phyloP scores from a whole-genome alignment of 371 early-diverging fungal genomes.

The Chytridium lagenaria region DNA sequence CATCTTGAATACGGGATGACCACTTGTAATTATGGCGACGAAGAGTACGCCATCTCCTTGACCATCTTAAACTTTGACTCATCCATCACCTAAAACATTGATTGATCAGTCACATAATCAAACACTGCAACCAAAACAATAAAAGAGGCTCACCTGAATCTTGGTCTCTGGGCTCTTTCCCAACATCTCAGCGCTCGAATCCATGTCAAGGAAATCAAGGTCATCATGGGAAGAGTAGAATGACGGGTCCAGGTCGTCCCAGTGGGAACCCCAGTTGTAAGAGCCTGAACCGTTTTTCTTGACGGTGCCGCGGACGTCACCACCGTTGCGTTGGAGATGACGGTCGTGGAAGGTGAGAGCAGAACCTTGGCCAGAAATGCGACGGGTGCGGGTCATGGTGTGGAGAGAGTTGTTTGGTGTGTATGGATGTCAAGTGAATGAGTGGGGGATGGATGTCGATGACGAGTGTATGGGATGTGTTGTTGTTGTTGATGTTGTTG shows the following conservation, averaged over 20 bases:
- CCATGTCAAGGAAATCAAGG: no score
- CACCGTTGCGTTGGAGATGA: constrained; percentile 24
- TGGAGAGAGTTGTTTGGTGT: background rate
- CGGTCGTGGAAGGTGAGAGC: constrained; percentile 12
- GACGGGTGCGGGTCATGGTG: constrained; percentile 18
- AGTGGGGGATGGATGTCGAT: no score
- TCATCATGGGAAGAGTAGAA: background rate
- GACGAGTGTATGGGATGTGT: no score
- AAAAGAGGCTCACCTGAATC: no score
- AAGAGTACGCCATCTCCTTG: constrained; percentile 8
- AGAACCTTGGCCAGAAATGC: background rate
- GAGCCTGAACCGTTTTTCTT: constrained; percentile 18
- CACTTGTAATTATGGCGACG: background rate
- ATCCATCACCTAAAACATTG: background rate
- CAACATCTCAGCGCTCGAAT: no score
- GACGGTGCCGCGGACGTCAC: background rate
- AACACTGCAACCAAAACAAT: no score
- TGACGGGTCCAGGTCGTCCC: background rate
- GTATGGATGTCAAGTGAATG: no score
- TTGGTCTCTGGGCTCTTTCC: no score
- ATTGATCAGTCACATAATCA: no score
- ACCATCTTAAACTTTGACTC: background rate
- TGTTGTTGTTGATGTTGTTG: no score
- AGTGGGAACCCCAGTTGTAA: constrained; percentile 14
- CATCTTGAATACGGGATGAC: no score